A percentile compares a stretch with the other conserved stretches of the same genome.
These are phyloP conservation scores for Aspergillus transmontanensis DNA, from an alignment of 2,329 filamentous ascomycete genomes.

Conservation along the genomic window DNA sequence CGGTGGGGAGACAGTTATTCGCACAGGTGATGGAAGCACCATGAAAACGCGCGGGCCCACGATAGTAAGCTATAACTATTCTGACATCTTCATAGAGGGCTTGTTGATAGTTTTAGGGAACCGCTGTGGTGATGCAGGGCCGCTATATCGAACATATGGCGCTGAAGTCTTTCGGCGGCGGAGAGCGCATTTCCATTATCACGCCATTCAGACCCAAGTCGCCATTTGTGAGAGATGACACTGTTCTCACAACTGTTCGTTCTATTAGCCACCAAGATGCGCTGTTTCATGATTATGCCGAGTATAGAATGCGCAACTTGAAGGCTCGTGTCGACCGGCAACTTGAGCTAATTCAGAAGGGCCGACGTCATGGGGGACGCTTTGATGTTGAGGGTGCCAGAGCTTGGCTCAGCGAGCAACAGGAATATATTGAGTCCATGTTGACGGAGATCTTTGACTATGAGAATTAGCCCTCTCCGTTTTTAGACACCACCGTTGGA, in stretches of 20 bases:
- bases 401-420: neutral
- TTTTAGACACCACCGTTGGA: neutral
- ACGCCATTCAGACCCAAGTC: neutral
- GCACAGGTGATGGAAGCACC: constrained; percentile 17
- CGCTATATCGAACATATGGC: constrained; percentile 7
- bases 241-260: neutral
- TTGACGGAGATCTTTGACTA: neutral
- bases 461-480: neutral
- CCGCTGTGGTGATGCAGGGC: constrained; percentile 7
- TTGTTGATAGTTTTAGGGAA: neutral
- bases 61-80: constrained; percentile 10
- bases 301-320: neutral
- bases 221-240: neutral
- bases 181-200: neutral
- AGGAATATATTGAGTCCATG: neutral
- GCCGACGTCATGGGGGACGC: neutral
- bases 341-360: neutral
- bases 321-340: neutral
- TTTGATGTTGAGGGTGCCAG: neutral
- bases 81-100: neutral
- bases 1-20: constrained; percentile 56
- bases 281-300: neutral
- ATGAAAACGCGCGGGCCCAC: neutral
- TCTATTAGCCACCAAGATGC: neutral
- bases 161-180: constrained; percentile 1